Evolutionary conservation across 1,139 yeast genomes (phyloP).

Genomic region (Yamadazyma spencermartinsiae): DNA sequence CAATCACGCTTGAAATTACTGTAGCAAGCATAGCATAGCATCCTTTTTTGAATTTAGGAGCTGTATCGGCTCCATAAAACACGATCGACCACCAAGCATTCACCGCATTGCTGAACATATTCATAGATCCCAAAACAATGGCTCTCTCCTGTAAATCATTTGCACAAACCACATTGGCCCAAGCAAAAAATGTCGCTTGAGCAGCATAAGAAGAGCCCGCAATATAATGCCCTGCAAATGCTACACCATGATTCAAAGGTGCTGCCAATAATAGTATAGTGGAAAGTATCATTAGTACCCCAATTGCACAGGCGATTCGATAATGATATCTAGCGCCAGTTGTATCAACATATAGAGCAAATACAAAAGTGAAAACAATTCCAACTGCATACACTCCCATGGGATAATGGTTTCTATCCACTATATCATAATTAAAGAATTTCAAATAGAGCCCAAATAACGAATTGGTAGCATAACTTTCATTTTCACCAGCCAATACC

Average conservation of each 20-base stretch:
- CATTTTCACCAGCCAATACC: conserved; percentile 62
- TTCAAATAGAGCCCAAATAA: conserved; percentile 54
- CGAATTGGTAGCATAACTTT: conserved; percentile 53
- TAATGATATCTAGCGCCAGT: conserved; percentile 53
- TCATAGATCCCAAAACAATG: conserved; percentile 59
- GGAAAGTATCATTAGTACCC: conserved; percentile 39
- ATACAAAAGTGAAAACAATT: conserved; percentile 43
- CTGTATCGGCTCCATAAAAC: conserved; percentile 51
- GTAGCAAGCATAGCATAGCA: conserved; percentile 60
- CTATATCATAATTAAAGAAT: conserved; percentile 42
- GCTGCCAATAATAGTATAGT: conserved; percentile 34
- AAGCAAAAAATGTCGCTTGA: conserved; percentile 57
- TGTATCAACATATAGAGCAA: conserved; percentile 49
- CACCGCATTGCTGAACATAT: conserved; percentile 61
- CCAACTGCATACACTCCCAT: conserved; percentile 61
- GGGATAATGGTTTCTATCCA: conserved; percentile 53
- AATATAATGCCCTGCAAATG: conserved; percentile 55
- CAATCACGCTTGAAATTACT: conserved; percentile 26
- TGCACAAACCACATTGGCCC: conserved; percentile 59
- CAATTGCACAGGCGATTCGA: conserved; percentile 47
- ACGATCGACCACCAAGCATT: conserved; percentile 65
- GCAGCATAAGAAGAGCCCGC: conserved; percentile 58
- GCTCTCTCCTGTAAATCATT: conserved; percentile 59
- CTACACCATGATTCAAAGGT: conserved; percentile 35
- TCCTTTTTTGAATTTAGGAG: conserved; percentile 52